These are phyloP conservation scores for Sinapis alba DNA, from an alignment of 441 rosid genomes.

Conservation along the genomic window DNA sequence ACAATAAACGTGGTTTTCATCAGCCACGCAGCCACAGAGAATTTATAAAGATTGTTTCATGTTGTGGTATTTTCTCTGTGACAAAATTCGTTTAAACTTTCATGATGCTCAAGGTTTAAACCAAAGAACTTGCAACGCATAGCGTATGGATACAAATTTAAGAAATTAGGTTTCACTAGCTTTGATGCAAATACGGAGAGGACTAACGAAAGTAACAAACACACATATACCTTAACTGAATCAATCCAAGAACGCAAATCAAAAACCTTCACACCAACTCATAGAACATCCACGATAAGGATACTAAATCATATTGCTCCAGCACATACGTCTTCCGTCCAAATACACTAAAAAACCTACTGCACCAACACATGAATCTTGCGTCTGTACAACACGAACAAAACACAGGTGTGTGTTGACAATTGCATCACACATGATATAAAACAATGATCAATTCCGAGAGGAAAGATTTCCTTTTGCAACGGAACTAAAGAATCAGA, in stretches of 20 bases:
- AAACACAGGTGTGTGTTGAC: too few species aligned
- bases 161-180: too few species aligned
- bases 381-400: neutral
- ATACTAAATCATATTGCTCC: neutral
- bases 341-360: neutral
- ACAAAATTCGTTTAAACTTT: neutral
- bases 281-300: slow-evolving; percentile 10
- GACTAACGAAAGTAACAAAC: neutral
- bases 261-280: neutral
- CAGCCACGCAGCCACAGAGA: neutral
- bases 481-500: too few species aligned
- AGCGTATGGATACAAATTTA: neutral
- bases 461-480: too few species aligned
- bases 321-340: neutral
- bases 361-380: neutral
- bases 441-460: too few species aligned
- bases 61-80: neutral
- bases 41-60: neutral
- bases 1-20: too few species aligned
- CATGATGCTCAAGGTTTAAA: neutral
- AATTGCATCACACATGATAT: too few species aligned
- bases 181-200: neutral
- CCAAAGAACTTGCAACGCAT: slow-evolving; percentile 5
- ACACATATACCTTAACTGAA: neutral
- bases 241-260: neutral